phyloP scores from a whole-genome alignment of 1,139 yeast species.

The Kurtzmaniella quercitrusa region DNA sequence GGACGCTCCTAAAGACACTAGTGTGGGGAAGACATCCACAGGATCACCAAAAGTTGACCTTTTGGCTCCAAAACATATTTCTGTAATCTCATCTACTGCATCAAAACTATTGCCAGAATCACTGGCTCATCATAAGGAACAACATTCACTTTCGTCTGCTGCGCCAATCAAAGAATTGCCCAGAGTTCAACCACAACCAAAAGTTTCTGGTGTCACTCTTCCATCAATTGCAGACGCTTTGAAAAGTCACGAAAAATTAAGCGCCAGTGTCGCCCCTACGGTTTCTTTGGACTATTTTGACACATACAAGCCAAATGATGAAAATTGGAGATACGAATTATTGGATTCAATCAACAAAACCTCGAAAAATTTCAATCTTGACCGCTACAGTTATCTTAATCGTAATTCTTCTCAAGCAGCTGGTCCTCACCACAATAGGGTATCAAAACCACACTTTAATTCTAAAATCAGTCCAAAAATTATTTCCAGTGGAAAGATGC shows the following conservation, averaged over 20 bases:
- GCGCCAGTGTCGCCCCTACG: slow-evolving; percentile 35
- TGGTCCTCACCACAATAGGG: slow-evolving; percentile 7
- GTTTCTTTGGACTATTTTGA: slow-evolving; percentile 46
- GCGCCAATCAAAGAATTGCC: not conserved
- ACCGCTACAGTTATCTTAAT: slow-evolving; percentile 28
- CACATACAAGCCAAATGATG: slow-evolving; percentile 46
- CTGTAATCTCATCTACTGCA: slow-evolving; percentile 1
- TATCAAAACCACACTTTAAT: slow-evolving; percentile 35
- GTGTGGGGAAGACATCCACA: not conserved
- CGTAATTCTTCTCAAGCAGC: slow-evolving; percentile 9
- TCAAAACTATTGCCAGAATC: not conserved
- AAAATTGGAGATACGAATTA: slow-evolving; percentile 44
- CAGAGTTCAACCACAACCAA: not conserved
- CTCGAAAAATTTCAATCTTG: slow-evolving; percentile 26
- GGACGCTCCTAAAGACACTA: slow-evolving; percentile 3
- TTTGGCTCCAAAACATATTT: not conserved
- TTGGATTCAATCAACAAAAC: slow-evolving; percentile 35
- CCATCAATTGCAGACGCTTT: slow-evolving; percentile 44
- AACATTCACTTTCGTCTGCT: not conserved
- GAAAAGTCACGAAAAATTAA: slow-evolving; percentile 25
- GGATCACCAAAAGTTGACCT: not conserved
- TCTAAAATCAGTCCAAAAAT: slow-evolving; percentile 37
- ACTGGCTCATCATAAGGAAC: not conserved
- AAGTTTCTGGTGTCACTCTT: slow-evolving; percentile 15
- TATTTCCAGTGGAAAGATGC: slow-evolving; percentile 13